Conservation (phyloP, 257 asterid genomes). For the Lithospermum erythrorhizon region DNA sequence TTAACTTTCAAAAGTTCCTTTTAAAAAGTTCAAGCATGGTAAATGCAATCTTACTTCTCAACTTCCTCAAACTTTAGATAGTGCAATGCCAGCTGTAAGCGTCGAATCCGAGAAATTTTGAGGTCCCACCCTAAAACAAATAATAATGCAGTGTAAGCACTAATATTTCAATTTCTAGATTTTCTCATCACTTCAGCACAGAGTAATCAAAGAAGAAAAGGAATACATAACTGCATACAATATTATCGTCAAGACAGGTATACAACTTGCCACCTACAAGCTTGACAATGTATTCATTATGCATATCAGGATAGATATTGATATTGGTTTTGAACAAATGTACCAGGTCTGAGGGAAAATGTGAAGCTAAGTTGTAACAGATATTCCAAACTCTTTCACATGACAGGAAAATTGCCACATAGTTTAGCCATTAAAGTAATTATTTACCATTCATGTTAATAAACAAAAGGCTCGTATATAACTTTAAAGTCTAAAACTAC, state of each 20-base stretch:
- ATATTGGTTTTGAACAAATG: not conserved
- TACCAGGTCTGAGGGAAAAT: not conserved
- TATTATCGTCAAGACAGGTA: not conserved
- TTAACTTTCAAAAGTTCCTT: no score
- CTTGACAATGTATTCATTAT: not conserved
- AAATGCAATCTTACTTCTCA: conserved; percentile 47
- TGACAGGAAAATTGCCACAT: not conserved
- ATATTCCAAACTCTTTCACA: no score
- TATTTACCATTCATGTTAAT: no score
- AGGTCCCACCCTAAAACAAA: conserved; percentile 71
- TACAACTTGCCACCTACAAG: not conserved
- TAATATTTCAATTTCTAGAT: not conserved
- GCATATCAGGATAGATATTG: not conserved
- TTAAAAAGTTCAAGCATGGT: no score
- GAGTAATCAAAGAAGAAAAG: not conserved
- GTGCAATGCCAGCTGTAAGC: conserved; percentile 76
- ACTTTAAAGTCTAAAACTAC: not conserved
- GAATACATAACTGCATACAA: not conserved
- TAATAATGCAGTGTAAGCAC: not conserved
- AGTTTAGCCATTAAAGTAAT: not conserved
- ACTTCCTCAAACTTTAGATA: conserved; percentile 78
- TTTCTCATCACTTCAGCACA: not conserved
- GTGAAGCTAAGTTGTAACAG: not conserved
- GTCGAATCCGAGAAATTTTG: conserved; percentile 63
- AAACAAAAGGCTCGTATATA: not conserved